Percentiles rank a stretch among this genome's conserved stretches.
Conservation (phyloP, 768 basidiomycete species). For the Suillus bovinus region DNA sequence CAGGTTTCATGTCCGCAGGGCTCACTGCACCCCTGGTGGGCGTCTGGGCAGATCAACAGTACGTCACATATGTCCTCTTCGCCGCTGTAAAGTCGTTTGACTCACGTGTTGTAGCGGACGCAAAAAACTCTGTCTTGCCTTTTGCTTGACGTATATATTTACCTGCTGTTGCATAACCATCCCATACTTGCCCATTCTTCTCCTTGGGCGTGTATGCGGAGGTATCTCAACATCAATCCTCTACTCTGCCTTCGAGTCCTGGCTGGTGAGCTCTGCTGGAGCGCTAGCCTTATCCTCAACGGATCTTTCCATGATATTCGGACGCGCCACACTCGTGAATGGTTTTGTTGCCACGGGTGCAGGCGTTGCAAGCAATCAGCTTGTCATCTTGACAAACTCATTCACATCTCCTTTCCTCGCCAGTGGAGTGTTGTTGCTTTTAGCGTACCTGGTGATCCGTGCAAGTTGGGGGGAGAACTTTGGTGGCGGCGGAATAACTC, state of each 20-base stretch:
- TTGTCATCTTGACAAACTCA: constrained; percentile 51
- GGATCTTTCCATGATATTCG: constrained; percentile 69
- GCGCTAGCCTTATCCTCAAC: constrained; percentile 49
- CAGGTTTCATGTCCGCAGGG: constrained; percentile 72
- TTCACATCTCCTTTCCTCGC: constrained; percentile 69
- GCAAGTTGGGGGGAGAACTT: constrained; percentile 70
- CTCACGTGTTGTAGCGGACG: constrained; percentile 50
- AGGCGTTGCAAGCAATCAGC: constrained; percentile 65
- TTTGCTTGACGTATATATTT: constrained; percentile 65
- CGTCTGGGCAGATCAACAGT: constrained; percentile 79
- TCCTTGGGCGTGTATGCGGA: constrained; percentile 64
- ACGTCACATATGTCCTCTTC: constrained; percentile 24
- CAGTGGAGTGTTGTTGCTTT: constrained; percentile 53
- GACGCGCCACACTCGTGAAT: constrained; percentile 71
- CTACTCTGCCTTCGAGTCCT: constrained; percentile 76
- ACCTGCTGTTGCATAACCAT: constrained; percentile 62
- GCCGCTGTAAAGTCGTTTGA: not conserved
- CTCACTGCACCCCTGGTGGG: constrained; percentile 70
- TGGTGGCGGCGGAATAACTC: constrained; percentile 44
- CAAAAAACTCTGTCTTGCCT: constrained; percentile 64
- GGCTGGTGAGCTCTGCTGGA: constrained; percentile 67
- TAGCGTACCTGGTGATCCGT: constrained; percentile 59
- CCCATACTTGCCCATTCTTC: constrained; percentile 56
- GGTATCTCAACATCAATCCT: constrained; percentile 76
- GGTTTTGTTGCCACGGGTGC: constrained; percentile 70